Base-by-base conservation (phyloP, 108 stramenopile species). In the Fistulifera solaris region DNA sequence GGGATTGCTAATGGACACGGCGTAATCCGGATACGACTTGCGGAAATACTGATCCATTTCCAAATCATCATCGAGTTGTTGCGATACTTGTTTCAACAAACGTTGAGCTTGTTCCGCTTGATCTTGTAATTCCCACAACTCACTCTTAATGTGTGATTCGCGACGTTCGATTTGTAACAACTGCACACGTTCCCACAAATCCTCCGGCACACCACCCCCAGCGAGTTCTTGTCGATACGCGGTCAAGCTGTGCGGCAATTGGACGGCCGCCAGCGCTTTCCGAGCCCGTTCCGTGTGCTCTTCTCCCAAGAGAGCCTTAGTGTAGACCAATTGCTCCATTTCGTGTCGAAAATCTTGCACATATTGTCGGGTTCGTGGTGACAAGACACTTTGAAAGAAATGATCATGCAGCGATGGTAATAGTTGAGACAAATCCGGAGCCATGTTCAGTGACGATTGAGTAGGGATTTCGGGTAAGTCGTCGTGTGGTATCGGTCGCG, bases 121-220 rank as follows among this genome's bases (percentile, higher is more conserved):
- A 63, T 80, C 78, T 1, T 61, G 63, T 31, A 80, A 58, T 61
- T 67, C 68, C 78, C 78, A 80, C 38, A 75, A 52, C 45, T 63
- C 68, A 41, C 53, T 21, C 2, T 28, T 46, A 38, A 77, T 50
- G 22, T 23, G 21, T 5, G 17, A 16, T 4, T 39, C 42, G 1
- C 45, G 47, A 26, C 58, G 41, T 25, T 71, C 61, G 13, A 28
- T 35, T 51, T 80, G 75, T 13, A 80, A 61, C 10, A 17, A 27
- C 41, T 67, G 23, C 8, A 75, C 68, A 0, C 68, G 67, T n/a
- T 50, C 16, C 78, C 78, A 80, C 52, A 75, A 43, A 21, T 67
- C 66, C 13, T 56, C 28, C 23, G 73, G 77, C 19, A 78, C 60
- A 0, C 76, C 71, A 24, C 76, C 76, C 16, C 31, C 19, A 5